phyloP scores from a whole-genome alignment of 192 early-diverging fungal species.

The Lobosporangium transversale region DNA sequence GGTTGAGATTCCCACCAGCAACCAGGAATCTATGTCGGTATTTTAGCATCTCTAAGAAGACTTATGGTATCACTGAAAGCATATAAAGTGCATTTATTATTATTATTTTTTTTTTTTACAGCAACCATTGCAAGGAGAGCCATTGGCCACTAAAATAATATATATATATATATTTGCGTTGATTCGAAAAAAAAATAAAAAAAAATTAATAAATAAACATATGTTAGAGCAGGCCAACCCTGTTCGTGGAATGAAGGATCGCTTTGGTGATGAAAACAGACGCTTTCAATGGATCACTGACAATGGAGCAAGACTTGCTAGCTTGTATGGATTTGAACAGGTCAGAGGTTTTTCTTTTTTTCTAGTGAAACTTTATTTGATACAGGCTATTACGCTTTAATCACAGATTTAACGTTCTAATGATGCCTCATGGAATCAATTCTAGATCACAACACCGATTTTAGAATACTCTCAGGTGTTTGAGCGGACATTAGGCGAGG shows the following conservation, averaged over 20 bases:
- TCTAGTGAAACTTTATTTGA: not conserved
- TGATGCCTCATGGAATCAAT: not conserved
- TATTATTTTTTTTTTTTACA: not conserved
- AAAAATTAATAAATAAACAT: too few relatives aligned
- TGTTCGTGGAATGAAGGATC: slow-evolving; percentile 72
- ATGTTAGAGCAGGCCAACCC: slow-evolving; percentile 54
- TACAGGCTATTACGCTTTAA: too few relatives aligned
- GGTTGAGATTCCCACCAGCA: not conserved
- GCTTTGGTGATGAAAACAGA: slow-evolving; percentile 57
- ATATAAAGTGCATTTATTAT: not conserved
- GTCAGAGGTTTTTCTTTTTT: slow-evolving; percentile 11
- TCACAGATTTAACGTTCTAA: too few relatives aligned
- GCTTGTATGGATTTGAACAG: slow-evolving; percentile 64
- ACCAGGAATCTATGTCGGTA: slow-evolving; percentile 11
- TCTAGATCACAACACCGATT: slow-evolving; percentile 68
- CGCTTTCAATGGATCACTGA: slow-evolving; percentile 59
- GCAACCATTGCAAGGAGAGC: too few relatives aligned
- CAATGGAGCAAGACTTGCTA: slow-evolving; percentile 49
- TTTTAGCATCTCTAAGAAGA: slow-evolving; percentile 8
- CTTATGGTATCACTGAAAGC: too few relatives aligned
- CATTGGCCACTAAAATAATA: too few relatives aligned
- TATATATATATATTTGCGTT: too few relatives aligned
- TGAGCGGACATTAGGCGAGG: slow-evolving; percentile 67
- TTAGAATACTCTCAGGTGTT: slow-evolving; percentile 73
- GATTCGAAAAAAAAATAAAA: too few relatives aligned